A percentile compares a stretch with the other conserved stretches of the same genome.
Evolutionary conservation across 768 basidiomycete genomes (phyloP).

Genomic region (Trametes gibbosa): DNA sequence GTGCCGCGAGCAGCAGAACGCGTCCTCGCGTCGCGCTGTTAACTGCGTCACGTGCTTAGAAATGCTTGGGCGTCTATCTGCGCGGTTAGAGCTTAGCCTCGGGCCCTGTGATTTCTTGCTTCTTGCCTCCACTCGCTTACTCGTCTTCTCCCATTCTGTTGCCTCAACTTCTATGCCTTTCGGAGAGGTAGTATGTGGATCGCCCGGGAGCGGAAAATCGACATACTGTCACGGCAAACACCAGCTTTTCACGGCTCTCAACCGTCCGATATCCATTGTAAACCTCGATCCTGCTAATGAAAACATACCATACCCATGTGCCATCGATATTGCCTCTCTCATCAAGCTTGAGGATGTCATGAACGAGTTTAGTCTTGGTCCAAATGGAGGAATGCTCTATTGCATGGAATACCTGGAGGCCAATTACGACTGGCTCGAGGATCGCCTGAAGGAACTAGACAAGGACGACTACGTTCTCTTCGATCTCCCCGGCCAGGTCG

Average conservation of each 20-base stretch:
- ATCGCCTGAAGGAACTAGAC: constrained; percentile 59
- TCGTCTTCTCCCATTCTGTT: background rate
- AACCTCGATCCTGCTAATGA: constrained; percentile 97
- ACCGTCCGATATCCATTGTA: constrained; percentile 83
- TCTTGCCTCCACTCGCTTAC: background rate
- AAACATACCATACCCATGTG: constrained; percentile 86
- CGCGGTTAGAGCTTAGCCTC: too few species aligned
- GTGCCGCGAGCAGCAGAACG: background rate
- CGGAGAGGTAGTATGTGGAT: constrained; percentile 83
- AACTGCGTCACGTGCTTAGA: background rate
- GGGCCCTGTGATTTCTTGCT: background rate
- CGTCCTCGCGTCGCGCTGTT: constrained; percentile 1
- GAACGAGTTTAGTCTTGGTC: constrained; percentile 80
- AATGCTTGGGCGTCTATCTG: background rate
- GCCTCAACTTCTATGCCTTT: constrained; percentile 64
- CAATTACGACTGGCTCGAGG: constrained; percentile 90
- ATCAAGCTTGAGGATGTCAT: constrained; percentile 88
- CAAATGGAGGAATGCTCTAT: constrained; percentile 95
- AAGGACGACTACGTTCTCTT: constrained; percentile 86
- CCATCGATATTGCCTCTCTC: constrained; percentile 78
- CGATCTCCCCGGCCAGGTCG: constrained; percentile 96
- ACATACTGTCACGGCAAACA: constrained; percentile 87
- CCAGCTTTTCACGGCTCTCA: constrained; percentile 84
- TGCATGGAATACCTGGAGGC: constrained; percentile 95
- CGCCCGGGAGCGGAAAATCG: constrained; percentile 85